A percentile compares a stretch with the other conserved stretches of the same genome.
Conservation (phyloP, 441 rosid species). For the Raphanus hybrid region DNA sequence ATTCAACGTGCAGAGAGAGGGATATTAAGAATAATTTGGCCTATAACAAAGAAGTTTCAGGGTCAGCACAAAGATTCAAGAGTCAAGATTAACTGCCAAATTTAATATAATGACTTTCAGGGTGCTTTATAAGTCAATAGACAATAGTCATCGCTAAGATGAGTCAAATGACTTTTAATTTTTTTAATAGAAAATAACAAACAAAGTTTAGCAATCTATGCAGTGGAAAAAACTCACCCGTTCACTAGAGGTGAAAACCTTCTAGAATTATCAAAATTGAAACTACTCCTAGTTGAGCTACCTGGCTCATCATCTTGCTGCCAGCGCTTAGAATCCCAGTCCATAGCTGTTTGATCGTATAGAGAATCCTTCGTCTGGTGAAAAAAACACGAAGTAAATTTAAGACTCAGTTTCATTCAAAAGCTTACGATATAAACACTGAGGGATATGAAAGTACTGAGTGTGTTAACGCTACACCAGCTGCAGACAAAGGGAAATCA, state of each 20-base stretch:
- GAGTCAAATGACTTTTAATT: slow-evolving; percentile 21
- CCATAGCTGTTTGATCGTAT: slow-evolving; percentile 30
- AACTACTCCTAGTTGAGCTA: slow-evolving; percentile 50
- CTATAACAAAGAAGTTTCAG: slow-evolving; percentile 10
- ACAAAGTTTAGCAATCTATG: not conserved
- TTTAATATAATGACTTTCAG: not conserved
- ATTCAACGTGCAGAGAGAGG: slow-evolving; percentile 8
- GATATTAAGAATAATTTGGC: slow-evolving; percentile 16
- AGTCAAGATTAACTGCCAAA: slow-evolving; percentile 23
- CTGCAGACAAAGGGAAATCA: slow-evolving; percentile 51
- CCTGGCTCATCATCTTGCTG: slow-evolving; percentile 56
- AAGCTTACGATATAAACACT: slow-evolving; percentile 24
- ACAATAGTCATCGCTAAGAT: not conserved
- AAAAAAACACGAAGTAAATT: slow-evolving; percentile 34
- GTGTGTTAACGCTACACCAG: slow-evolving; percentile 52
- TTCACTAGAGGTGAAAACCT: slow-evolving; percentile 69
- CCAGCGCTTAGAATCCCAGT: slow-evolving; percentile 46
- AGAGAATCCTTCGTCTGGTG: slow-evolving; percentile 47
- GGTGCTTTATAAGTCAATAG: slow-evolving; percentile 16
- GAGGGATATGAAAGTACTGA: slow-evolving; percentile 48
- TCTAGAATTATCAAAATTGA: slow-evolving; percentile 55
- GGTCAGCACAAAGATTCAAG: slow-evolving; percentile 33
- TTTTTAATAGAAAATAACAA: too few relatives aligned
- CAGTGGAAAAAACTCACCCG: slow-evolving; percentile 27
- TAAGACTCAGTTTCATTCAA: slow-evolving; percentile 21